Base-by-base conservation (phyloP, 495 filamentous ascomycete species). In the Neurospora sp. region DNA sequence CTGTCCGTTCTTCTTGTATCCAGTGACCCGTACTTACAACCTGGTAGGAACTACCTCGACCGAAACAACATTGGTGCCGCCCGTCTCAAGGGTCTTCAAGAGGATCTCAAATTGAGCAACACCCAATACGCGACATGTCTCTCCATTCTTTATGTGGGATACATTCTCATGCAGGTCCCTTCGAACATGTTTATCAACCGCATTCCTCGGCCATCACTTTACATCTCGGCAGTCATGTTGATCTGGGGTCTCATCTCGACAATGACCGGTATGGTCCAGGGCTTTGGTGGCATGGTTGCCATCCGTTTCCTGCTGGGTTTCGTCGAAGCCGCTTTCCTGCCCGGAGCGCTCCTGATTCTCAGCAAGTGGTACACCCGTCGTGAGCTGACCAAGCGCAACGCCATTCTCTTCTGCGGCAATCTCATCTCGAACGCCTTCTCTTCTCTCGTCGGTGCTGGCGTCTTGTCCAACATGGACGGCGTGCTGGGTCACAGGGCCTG, bases 201-300 rank as follows among this genome's bases (percentile, higher is more conserved):
- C 75, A 81, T 84, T 72, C 46, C 81, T 69, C 77, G 83, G 6
- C 83, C 81, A 3, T 83, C 82, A 0, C 72, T 80, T 35, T 82
- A 86, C 82, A 79, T 88, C 79, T 84, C 88, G 0, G 79, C 76
- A 27, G 83, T 87, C 44, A 92, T 92, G 89, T 72, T 89, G 18
- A 72, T 90, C 5, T 93, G 91, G 91, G 90, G 90, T n/a, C 79
- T 89, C 14, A 89, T 93, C 70, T 91, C 89, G 0, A 89, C 87
- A 0, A 82, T 85, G 2, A 89, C 88, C 23, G 90, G 88, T 46
- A 84, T 83, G 37, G 88, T 84, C 5, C 84, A 87, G 16, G 88
- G 83, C 79, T 92, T 86, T 76, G 85, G 83, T 31, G 89, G 88
- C 12, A 86, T 93, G 74, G 83, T 92, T 14, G 84, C 85, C 4